These are phyloP conservation scores for Globisporangium perplexum DNA, from an alignment of 352 stramenopile genomes.

Conservation along the genomic window DNA sequence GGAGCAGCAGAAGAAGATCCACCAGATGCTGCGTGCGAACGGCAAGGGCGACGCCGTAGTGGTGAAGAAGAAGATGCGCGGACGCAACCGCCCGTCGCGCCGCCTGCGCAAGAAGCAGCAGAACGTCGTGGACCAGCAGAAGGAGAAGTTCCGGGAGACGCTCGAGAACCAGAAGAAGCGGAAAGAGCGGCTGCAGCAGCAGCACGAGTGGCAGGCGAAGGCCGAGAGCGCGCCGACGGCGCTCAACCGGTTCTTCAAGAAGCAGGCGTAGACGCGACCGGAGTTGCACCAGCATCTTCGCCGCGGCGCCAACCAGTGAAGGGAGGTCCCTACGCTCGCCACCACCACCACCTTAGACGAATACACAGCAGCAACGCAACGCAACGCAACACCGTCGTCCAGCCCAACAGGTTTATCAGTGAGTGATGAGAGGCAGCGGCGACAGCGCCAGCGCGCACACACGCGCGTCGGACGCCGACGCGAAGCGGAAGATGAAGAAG, in stretches of 20 bases:
- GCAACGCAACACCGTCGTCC: background rate
- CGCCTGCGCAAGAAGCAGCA: constrained; percentile 96
- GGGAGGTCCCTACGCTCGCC: background rate
- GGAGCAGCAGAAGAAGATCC: constrained; percentile 80
- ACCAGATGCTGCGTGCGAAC: constrained; percentile 72
- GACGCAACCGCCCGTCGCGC: constrained; percentile 95
- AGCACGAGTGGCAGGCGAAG: constrained; percentile 79
- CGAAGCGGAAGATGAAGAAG: constrained; percentile 1
- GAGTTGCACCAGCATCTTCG: too few relatives aligned
- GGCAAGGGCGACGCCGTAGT: constrained; percentile 38
- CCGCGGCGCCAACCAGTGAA: too few relatives aligned
- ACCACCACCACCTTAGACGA: background rate
- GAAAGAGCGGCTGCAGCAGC: constrained; percentile 61
- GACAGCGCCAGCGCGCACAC: background rate
- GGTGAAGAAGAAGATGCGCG: constrained; percentile 97
- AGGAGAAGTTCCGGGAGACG: constrained; percentile 88
- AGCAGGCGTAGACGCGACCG: constrained; percentile 29
- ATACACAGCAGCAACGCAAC: background rate
- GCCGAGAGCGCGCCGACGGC: constrained; percentile 64
- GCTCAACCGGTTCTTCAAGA: constrained; percentile 88
- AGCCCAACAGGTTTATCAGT: background rate
- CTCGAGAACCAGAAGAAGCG: constrained; percentile 72
- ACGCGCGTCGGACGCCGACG: background rate
- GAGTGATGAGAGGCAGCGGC: background rate
- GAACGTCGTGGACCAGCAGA: constrained; percentile 97